phyloP scores from a whole-genome alignment of 352 stramenopile genomes.

The Pythium phragmitis region DNA sequence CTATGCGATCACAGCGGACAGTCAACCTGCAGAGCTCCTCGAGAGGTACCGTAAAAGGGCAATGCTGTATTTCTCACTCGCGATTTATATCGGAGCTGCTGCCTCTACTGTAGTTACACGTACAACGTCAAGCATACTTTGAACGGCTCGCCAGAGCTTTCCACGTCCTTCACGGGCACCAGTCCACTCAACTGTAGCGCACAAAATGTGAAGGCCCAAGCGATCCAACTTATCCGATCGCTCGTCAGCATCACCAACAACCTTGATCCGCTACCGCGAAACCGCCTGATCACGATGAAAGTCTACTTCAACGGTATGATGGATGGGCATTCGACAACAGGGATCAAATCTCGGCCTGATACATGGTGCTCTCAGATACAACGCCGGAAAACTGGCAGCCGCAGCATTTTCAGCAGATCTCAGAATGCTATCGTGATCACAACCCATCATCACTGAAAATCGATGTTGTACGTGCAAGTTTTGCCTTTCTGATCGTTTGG shows the following conservation, averaged over 20 bases:
- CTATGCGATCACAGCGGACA: constrained; percentile 26
- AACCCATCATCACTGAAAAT: constrained; percentile 33
- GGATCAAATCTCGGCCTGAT: neutral
- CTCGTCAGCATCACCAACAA: constrained; percentile 47
- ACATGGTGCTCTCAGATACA: neutral
- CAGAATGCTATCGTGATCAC: constrained; percentile 19
- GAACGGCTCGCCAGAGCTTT: constrained; percentile 25
- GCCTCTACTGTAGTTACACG: constrained; percentile 30
- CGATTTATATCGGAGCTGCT: neutral
- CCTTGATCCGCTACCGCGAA: constrained; percentile 34
- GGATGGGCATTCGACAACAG: neutral
- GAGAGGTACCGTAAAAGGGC: constrained; percentile 28
- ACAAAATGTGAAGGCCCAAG: constrained; percentile 41
- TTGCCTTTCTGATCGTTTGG: neutral
- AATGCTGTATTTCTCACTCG: neutral
- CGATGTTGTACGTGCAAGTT: constrained; percentile 24
- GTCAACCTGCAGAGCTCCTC: constrained; percentile 32
- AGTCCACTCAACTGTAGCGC: constrained; percentile 30
- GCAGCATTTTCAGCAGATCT: constrained; percentile 32
- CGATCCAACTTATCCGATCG: constrained; percentile 44
- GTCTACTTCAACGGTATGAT: constrained; percentile 37
- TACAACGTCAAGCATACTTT: constrained; percentile 33
- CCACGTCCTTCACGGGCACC: constrained; percentile 33
- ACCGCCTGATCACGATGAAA: constrained; percentile 46
- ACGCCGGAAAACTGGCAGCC: constrained; percentile 37